Evolutionary conservation across 202 grass and related monocot genomes (phyloP).

Genomic region (Miscanthus sacchariflorus): DNA sequence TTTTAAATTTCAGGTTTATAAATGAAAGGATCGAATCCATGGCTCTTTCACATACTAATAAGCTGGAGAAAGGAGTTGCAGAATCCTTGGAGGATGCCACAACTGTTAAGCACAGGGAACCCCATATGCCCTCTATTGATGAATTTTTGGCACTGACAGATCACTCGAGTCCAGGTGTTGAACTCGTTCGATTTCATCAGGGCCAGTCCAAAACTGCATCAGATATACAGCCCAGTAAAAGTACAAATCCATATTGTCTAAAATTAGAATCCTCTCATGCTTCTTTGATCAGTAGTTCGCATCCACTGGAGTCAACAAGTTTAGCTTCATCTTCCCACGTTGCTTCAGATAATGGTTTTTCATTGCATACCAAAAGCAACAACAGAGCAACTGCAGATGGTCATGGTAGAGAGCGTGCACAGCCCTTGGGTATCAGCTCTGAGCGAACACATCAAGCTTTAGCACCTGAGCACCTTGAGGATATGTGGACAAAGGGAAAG

Average conservation of each 20-base stretch:
- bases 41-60: constrained; percentile 73
- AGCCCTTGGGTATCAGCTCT: constrained; percentile 64
- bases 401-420: constrained; percentile 53
- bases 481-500: constrained; percentile 96
- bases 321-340: constrained; percentile 21
- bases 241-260: constrained; percentile 46
- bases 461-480: constrained; percentile 91
- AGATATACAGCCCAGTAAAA: constrained; percentile 45
- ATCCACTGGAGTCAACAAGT: constrained; percentile 53
- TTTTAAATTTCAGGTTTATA: constrained; percentile 83
- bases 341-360: constrained; percentile 30
- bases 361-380: constrained; percentile 52
- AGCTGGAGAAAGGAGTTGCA: constrained; percentile 57
- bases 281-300: constrained; percentile 40
- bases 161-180: constrained; percentile 79
- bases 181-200: constrained; percentile 80
- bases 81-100: constrained; percentile 54
- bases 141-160: constrained; percentile 80
- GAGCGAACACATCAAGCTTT: constrained; percentile 64
- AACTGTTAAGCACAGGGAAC: constrained; percentile 61
- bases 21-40: constrained; percentile 96
- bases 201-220: constrained; percentile 55
- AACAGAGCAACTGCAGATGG: constrained; percentile 41
- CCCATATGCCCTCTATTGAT: constrained; percentile 74
- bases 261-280: constrained; percentile 40